A percentile compares a stretch with the other conserved stretches of the same genome.
phyloP scores from a whole-genome alignment of 2,329 filamentous ascomycete species.

The Alternaria tenuissima region DNA sequence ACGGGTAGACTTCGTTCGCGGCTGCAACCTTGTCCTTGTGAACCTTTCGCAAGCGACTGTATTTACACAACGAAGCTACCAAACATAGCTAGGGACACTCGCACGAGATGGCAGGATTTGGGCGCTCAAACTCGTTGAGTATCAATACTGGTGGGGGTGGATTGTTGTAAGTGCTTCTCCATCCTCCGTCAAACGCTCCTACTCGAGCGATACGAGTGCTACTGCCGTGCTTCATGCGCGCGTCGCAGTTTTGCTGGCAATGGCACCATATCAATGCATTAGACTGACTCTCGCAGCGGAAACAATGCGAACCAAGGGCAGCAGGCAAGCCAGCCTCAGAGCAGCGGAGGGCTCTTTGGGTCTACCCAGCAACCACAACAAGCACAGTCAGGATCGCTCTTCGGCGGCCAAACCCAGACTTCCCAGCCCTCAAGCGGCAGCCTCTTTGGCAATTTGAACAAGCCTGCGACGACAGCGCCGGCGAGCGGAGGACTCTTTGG shows the following conservation, averaged over 20 bases:
- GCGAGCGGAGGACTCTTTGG: constrained; percentile 48
- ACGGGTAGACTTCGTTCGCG: no score
- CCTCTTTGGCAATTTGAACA: constrained; percentile 50
- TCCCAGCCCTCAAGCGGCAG: constrained; percentile 39
- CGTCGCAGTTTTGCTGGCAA: not conserved
- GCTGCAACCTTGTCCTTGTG: not conserved
- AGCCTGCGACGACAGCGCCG: constrained; percentile 38
- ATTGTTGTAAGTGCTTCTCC: constrained; percentile 54
- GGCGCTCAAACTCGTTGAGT: constrained; percentile 60
- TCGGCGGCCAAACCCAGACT: constrained; percentile 30
- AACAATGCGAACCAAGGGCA: constrained; percentile 40
- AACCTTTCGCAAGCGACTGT: not conserved
- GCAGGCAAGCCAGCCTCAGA: constrained; percentile 39
- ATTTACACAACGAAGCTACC: not conserved
- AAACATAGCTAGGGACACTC: not conserved
- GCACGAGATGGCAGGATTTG: constrained; percentile 53
- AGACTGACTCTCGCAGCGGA: constrained; percentile 41
- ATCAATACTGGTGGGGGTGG: constrained; percentile 61
- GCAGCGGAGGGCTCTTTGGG: constrained; percentile 39
- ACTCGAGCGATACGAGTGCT: not conserved
- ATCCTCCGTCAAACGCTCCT: not conserved
- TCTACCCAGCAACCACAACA: constrained; percentile 33
- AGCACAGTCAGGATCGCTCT: constrained; percentile 37
- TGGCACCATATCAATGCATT: not conserved
- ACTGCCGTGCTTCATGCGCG: not conserved